Conservation (phyloP, 2,329 filamentous ascomycete species). For the Paramyrothecium sp. region DNA sequence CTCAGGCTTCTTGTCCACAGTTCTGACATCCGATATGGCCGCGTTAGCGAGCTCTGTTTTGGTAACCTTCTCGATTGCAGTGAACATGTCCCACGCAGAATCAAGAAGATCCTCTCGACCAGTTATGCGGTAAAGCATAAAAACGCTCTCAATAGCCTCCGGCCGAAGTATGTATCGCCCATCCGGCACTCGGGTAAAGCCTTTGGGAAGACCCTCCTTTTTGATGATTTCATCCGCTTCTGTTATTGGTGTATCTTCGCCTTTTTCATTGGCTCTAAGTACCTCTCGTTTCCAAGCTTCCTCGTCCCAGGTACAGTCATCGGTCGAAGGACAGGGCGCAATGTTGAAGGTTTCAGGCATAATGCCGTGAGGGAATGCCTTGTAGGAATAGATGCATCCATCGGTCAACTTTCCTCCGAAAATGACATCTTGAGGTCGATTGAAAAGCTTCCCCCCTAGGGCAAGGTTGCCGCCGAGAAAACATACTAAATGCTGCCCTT, state of each 20-base stretch:
- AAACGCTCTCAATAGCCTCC: constrained; percentile 82
- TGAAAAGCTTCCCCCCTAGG: constrained; percentile 58
- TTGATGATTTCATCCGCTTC: background rate
- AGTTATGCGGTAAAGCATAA: constrained; percentile 71
- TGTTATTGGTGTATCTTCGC: constrained; percentile 10
- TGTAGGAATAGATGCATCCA: constrained; percentile 58
- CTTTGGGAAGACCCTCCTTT: constrained; percentile 39
- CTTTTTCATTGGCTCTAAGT: constrained; percentile 10
- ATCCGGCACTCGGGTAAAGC: constrained; percentile 54
- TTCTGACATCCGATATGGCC: constrained; percentile 59
- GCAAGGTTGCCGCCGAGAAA: constrained; percentile 66
- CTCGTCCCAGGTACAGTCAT: constrained; percentile 11
- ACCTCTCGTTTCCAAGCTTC: constrained; percentile 54
- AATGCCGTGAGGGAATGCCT: constrained; percentile 48
- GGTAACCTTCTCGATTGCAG: constrained; percentile 57
- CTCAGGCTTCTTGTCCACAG: constrained; percentile 14
- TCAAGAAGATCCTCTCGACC: constrained; percentile 63
- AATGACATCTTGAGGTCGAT: constrained; percentile 39
- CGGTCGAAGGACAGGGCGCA: constrained; percentile 31
- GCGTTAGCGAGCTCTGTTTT: constrained; percentile 59
- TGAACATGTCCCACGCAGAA: constrained; percentile 72
- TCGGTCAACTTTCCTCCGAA: constrained; percentile 47
- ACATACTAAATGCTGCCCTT: constrained; percentile 57
- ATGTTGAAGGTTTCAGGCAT: constrained; percentile 53
- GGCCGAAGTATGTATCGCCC: constrained; percentile 64